Base-by-base conservation (phyloP, 2,329 filamentous ascomycete genomes). In the Aureobasidium sp. region DNA sequence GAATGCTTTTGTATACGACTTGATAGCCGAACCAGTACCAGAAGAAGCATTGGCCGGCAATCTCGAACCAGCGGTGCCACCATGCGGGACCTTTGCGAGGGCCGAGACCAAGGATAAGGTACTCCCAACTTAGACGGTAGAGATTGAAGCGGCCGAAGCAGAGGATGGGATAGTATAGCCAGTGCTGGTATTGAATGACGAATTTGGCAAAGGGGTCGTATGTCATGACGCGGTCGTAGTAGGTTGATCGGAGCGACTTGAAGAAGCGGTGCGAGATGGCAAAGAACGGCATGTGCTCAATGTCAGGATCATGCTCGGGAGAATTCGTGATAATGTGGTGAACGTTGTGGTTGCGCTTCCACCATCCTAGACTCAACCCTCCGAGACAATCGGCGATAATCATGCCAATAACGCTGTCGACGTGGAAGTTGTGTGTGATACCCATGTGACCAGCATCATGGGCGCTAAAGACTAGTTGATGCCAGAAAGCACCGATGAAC, bases 381-480 rank as follows among this genome's bases (percentile, higher is more conserved):
- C 94, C 94, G 21, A 94, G 77, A 67, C 88, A 97, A 71, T 96
- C 88, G 57, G 92, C 91, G 68, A 96, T 88, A 65, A 95, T 76
- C 69, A 97, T 96, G 51, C 90, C 93, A 64, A 99, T 90, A 51
- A 88, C 79, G 1, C 87, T 88, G 73, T 99, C 94, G 38, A 84
- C 75, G 53, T 88, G 85, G 71, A 93, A 97, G 70, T 87, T 81
- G 74, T 97, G 93, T 2, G 94, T 99, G 67, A 99, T 96, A 65
- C 90, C 94, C 88, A 96, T 95, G 74, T 99, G 94, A 7, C 90
- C 92, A 54, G 93, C 90, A 78, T 99, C 94, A 73, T 99, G 94
- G 63, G 90, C 94, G 1, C 87, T 87, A 70, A 99, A 99, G 55
- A 93, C 88, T 29, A 97, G 81, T 71, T 97, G 94, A 70, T 97